A percentile compares a stretch with the other conserved stretches of the same genome.
These are phyloP conservation scores for Triticum turgidum DNA, from an alignment of 176 grass and related monocot species.

Conservation along the genomic window DNA sequence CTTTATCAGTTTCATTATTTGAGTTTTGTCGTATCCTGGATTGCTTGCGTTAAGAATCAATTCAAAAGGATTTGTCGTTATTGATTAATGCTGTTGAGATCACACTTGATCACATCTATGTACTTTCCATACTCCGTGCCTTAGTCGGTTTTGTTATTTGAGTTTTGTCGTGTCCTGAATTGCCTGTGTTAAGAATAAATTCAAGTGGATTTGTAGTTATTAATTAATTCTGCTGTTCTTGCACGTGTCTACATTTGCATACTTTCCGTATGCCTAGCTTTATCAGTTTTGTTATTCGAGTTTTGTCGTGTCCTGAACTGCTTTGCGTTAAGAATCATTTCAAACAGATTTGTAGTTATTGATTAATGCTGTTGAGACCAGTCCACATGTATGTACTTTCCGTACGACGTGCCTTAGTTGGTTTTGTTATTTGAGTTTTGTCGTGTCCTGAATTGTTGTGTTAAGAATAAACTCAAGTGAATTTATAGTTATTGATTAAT, in stretches of 20 bases:
- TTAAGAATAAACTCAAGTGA: too few species aligned
- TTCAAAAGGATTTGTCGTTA: not conserved
- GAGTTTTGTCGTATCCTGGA: not conserved
- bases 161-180: not conserved
- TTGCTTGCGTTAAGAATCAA: not conserved
- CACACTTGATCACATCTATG: not conserved
- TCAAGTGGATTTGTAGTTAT: not conserved
- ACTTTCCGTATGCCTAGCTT: not conserved
- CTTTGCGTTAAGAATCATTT: not conserved
- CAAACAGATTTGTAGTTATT: not conserved
- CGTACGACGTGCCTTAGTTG: not conserved
- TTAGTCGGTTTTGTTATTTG: not conserved
- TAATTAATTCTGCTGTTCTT: not conserved
- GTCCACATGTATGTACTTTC: not conserved
- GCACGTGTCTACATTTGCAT: not conserved
- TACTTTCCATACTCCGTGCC: not conserved
- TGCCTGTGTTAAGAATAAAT: too few species aligned
- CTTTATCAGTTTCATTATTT: not conserved
- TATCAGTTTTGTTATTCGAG: not conserved
- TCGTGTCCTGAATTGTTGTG: too few species aligned
- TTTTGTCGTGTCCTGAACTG: constrained; percentile 12
- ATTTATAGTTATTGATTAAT: not conserved
- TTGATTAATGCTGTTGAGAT: not conserved
- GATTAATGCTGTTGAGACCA: not conserved
- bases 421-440: not conserved